Evolutionary conservation across 495 filamentous ascomycete genomes (phyloP), one percentile per base, ranked within the genome.

Genomic region (Hypomontagnella submonticulosa): DNA sequence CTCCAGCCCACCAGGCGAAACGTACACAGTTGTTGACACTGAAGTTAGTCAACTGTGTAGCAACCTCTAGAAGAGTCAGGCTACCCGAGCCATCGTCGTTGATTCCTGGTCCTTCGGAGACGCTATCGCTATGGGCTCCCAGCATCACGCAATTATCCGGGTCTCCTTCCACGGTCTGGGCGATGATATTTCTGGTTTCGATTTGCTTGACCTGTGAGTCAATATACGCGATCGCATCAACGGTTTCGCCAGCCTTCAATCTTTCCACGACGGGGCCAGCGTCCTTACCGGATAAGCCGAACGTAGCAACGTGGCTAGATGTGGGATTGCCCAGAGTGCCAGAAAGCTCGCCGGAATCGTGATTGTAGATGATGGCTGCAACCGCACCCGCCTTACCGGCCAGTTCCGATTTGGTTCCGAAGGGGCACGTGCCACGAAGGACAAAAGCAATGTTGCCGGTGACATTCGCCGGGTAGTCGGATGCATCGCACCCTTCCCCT

Each of bases 321-420:
- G 77, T 77, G 2, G 85, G 84, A 4, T 63, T 75, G 8, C 81
- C 85, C 23, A 88, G 73, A 4, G 85, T 88, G 11, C 85, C 85
- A 19, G 75, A 76, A 1, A 87, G 53, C 30, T 61, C 69, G 8
- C 75, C 80, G 7, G 77, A 51, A 12, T 83, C 80, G 64, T 83
- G 81, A 68, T 89, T 89, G 69, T 84, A 88, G 8, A 89, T 75
- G 0, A 89, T 76, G 0, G 84, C 84, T n/a, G 83, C 87, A 38
- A 84, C 69, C 10, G 86, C 87, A 37, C 86, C 87, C 1, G 84
- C 83, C 57, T 77, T 79, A 23, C 85, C 85, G 6, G 85, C 83
- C 8, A 79, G 69, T 51, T 78, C 78, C 4, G 85, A 87, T 67
- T 88, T 88, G 57, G 78, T 79, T 20, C 85, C 85, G 66, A 89